Conservation (phyloP, 495 filamentous ascomycete species). For the Glutinoglossum americanum region DNA sequence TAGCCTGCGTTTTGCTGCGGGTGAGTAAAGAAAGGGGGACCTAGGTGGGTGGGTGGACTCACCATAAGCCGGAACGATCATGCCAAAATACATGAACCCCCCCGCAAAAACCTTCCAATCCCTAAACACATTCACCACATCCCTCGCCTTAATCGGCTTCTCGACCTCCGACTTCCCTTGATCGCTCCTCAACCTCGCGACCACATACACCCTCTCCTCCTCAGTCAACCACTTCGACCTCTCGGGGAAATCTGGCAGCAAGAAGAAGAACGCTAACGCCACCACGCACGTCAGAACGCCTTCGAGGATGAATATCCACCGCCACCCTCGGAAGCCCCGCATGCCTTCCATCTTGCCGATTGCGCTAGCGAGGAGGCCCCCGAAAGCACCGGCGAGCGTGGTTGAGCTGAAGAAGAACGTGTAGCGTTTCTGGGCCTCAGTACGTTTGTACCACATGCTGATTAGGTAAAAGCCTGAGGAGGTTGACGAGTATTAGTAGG, state of each 20-base stretch:
- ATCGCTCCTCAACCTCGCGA: constrained; percentile 51
- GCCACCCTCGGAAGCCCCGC: constrained; percentile 58
- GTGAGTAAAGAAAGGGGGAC: constrained; percentile 10
- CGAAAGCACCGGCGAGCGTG: constrained; percentile 68
- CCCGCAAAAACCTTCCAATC: constrained; percentile 48
- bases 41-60: constrained; percentile 19
- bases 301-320: constrained; percentile 51
- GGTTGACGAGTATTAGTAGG: constrained; percentile 1
- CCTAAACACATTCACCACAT: constrained; percentile 52
- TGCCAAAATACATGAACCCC: constrained; percentile 74
- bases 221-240: constrained; percentile 43
- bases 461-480: constrained; percentile 49
- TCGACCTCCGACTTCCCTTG: constrained; percentile 37
- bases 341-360: constrained; percentile 51
- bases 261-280: constrained; percentile 54
- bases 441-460: constrained; percentile 70
- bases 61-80: constrained; percentile 74
- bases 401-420: constrained; percentile 78
- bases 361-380: constrained; percentile 58
- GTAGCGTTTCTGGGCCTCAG: constrained; percentile 73
- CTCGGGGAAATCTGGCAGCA: constrained; percentile 59
- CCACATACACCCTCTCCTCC: constrained; percentile 56
- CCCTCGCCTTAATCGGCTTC: constrained; percentile 34
- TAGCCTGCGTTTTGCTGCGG: constrained; percentile 16
- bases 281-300: constrained; percentile 52